Percentiles rank a stretch among this genome's conserved stretches.
These are phyloP conservation scores for Microdochium nivale DNA, from an alignment of 2,329 filamentous ascomycete genomes.

Conservation along the genomic window DNA sequence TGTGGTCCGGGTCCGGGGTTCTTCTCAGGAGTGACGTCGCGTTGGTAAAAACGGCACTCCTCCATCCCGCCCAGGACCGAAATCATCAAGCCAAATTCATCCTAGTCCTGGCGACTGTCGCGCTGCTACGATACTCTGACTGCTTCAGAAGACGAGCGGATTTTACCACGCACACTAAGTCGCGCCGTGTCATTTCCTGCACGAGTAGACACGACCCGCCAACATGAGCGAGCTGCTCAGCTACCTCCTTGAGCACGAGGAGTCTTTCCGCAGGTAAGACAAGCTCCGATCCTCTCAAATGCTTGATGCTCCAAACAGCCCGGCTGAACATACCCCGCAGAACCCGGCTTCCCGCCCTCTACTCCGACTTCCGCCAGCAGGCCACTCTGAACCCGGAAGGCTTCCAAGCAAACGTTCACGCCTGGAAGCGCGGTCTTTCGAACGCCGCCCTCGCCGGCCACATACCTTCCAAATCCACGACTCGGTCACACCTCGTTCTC, in stretches of 20 bases:
- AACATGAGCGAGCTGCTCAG: constrained; percentile 60
- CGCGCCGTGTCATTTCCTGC: no score
- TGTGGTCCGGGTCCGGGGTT: neutral
- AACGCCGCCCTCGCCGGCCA: constrained; percentile 56
- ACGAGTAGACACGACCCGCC: constrained; percentile 1
- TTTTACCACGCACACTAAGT: no score
- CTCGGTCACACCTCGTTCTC: constrained; percentile 41
- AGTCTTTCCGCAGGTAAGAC: constrained; percentile 49
- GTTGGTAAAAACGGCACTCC: neutral
- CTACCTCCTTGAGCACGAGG: constrained; percentile 53
- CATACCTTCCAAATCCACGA: constrained; percentile 30
- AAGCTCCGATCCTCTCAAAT: constrained; percentile 2
- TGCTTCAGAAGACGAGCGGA: no score
- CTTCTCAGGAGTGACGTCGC: neutral
- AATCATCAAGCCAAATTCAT: neutral
- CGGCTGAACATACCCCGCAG: constrained; percentile 29
- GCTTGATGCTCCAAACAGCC: neutral
- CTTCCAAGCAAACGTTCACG: constrained; percentile 69
- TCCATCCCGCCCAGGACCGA: neutral
- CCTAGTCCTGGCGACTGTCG: no score
- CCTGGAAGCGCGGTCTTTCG: constrained; percentile 71
- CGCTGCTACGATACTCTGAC: no score
- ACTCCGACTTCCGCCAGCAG: constrained; percentile 76
- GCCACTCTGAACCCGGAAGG: constrained; percentile 74
- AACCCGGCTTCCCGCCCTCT: constrained; percentile 73